Conservation (phyloP, 371 early-diverging fungal species). For the Mucor circinelloides region DNA sequence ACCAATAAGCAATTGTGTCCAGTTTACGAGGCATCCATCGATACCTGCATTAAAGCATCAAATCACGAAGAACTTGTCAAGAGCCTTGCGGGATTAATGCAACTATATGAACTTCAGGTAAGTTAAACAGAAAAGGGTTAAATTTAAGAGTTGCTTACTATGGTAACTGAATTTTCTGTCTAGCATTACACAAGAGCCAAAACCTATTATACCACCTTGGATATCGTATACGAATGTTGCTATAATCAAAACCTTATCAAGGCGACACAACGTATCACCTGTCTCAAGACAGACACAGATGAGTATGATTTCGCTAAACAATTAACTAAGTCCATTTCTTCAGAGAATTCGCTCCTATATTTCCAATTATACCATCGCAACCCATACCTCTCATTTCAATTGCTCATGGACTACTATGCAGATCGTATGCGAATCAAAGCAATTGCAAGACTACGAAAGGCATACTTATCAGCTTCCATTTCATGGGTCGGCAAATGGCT, state of each 20-base stretch:
- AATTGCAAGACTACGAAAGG: conserved; percentile 11
- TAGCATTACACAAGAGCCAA: not conserved
- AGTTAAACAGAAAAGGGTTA: not conserved
- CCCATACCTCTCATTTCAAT: conserved; percentile 15
- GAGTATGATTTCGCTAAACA: conserved; percentile 17
- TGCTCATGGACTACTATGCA: conserved; percentile 10
- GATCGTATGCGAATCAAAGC: conserved; percentile 12
- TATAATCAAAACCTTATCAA: not conserved
- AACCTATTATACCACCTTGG: conserved; percentile 7
- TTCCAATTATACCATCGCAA: conserved; percentile 17
- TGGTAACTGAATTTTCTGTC: not conserved
- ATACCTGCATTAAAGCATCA: conserved; percentile 15
- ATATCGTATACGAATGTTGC: conserved; percentile 13
- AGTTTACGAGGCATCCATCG: conserved; percentile 24
- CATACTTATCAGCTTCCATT: conserved; percentile 19
- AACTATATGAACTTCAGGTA: conserved; percentile 12
- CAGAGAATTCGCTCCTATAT: conserved; percentile 9
- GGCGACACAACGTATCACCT: not conserved
- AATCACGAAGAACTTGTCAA: conserved; percentile 23
- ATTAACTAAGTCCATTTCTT: conserved; percentile 1
- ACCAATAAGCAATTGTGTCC: not conserved
- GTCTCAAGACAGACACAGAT: conserved; percentile 1
- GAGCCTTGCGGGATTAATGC: conserved; percentile 9
- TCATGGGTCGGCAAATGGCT: conserved; percentile 19
- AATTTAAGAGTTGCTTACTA: not conserved